Percentiles rank a stretch among this genome's conserved stretches.
Conservation (phyloP, 768 basidiomycete genomes). For the Mrakia hoshinonis region DNA sequence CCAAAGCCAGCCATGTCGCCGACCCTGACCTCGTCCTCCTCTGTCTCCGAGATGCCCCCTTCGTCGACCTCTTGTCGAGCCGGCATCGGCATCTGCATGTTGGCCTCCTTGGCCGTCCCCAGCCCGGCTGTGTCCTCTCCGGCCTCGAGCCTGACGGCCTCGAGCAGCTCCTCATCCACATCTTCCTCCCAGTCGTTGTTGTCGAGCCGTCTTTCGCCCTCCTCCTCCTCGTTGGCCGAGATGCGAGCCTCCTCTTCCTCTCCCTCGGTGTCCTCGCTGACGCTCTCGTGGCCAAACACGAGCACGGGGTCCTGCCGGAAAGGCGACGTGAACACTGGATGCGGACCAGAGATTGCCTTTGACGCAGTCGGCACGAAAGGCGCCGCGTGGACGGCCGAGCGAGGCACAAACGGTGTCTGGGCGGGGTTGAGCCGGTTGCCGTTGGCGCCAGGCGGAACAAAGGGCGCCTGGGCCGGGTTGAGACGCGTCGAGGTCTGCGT, state of each 20-base stretch:
- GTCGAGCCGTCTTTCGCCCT: background rate
- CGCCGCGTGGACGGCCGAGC: background rate
- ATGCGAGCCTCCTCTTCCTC: constrained; percentile 1
- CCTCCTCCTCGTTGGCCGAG: background rate
- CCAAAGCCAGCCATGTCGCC: constrained; percentile 5
- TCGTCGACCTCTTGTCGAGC: background rate
- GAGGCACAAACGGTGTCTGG: background rate
- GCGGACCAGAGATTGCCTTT: background rate
- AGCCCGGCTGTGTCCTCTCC: background rate
- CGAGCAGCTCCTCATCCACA: background rate
- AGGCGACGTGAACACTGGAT: background rate
- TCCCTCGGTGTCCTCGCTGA: background rate
- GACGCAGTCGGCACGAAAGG: too few species aligned
- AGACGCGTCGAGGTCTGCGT: background rate
- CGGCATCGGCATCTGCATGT: background rate
- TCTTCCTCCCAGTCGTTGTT: background rate
- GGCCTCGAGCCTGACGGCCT: background rate
- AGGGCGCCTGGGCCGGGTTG: background rate
- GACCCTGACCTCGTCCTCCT: background rate
- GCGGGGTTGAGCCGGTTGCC: background rate
- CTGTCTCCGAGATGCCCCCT: background rate
- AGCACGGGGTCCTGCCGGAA: background rate
- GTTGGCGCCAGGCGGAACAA: background rate
- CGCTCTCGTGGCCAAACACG: background rate
- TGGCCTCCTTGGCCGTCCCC: background rate